Evolutionary conservation across 192 early-diverging fungal genomes (phyloP).

Genomic region (Chytriomyces confervae): DNA sequence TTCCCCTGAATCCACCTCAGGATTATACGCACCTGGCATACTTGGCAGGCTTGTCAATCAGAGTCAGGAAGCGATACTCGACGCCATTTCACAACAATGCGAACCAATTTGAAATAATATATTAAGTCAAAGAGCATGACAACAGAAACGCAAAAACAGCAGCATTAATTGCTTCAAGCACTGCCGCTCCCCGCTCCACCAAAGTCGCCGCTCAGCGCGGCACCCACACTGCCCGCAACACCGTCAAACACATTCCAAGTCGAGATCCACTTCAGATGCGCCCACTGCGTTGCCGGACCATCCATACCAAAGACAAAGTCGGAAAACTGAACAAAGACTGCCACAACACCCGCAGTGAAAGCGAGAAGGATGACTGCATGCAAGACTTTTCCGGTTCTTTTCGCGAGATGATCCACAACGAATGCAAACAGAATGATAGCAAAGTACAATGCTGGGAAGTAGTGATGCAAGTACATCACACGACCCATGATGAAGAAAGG

Average conservation of each 20-base stretch:
- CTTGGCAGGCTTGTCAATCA: no score
- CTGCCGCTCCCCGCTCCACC: no score
- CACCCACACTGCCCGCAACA: neutral
- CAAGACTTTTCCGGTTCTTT: slow-evolving; percentile 46
- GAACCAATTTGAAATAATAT: no score
- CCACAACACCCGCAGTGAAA: slow-evolving; percentile 31
- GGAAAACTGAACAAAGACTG: slow-evolving; percentile 77
- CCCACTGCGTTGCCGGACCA: slow-evolving; percentile 63
- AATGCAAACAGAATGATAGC: slow-evolving; percentile 79
- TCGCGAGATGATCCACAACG: slow-evolving; percentile 73
- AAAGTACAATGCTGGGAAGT: slow-evolving; percentile 96
- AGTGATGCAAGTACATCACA: slow-evolving; percentile 95
- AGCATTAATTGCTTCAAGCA: no score
- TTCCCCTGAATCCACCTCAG: no score
- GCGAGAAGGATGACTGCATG: slow-evolving; percentile 46
- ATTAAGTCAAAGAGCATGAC: no score
- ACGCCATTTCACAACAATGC: no score
- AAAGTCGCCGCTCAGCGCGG: no score
- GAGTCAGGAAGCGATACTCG: no score
- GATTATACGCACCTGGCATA: no score
- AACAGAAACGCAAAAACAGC: no score
- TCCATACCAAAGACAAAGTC: slow-evolving; percentile 83
- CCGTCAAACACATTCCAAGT: slow-evolving; percentile 74
- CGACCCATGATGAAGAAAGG: slow-evolving; percentile 98
- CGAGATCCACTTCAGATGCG: slow-evolving; percentile 69